phyloP scores from a whole-genome alignment of 2,329 filamentous ascomycete species.

The Raffaelea arxii region DNA sequence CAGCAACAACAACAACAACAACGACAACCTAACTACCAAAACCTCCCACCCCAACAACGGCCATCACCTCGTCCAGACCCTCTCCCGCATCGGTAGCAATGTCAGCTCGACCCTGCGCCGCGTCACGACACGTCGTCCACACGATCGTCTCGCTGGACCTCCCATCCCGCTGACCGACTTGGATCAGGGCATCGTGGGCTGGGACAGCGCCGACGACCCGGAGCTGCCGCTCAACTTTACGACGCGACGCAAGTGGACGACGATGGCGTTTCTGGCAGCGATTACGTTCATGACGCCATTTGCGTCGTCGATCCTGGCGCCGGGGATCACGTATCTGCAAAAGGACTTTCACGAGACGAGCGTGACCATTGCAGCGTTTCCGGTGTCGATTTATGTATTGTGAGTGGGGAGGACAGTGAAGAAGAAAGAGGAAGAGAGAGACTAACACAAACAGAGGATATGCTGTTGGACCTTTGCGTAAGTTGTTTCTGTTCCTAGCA shows the following conservation, averaged over 20 bases:
- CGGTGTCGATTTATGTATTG: slow-evolving; percentile 52
- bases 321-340: slow-evolving; percentile 33
- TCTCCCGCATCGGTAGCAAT: slow-evolving; percentile 12
- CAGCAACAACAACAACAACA: not conserved
- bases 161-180: slow-evolving; percentile 40
- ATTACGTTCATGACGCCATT: slow-evolving; percentile 59
- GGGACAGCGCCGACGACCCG: slow-evolving; percentile 49
- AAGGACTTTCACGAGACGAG: slow-evolving; percentile 33
- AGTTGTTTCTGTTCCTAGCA: slow-evolving; percentile 22
- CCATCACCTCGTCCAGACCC: not conserved
- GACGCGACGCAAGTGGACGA: slow-evolving; percentile 44
- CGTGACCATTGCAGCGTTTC: slow-evolving; percentile 36
- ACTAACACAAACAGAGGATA: slow-evolving; percentile 31
- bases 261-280: slow-evolving; percentile 42
- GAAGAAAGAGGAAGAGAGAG: not conserved
- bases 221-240: slow-evolving; percentile 50
- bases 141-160: not conserved
- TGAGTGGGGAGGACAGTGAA: slow-evolving; percentile 19
- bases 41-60: not conserved
- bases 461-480: slow-evolving; percentile 48
- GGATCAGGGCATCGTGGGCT: slow-evolving; percentile 44
- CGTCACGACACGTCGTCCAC: too few relatives aligned
- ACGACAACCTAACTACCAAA: not conserved
- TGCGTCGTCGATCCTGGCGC: slow-evolving; percentile 50
- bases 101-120: slow-evolving; percentile 6